Evolutionary conservation across 2,329 filamentous ascomycete species (phyloP).

Genomic region (Colletotrichum chrysophilum): DNA sequence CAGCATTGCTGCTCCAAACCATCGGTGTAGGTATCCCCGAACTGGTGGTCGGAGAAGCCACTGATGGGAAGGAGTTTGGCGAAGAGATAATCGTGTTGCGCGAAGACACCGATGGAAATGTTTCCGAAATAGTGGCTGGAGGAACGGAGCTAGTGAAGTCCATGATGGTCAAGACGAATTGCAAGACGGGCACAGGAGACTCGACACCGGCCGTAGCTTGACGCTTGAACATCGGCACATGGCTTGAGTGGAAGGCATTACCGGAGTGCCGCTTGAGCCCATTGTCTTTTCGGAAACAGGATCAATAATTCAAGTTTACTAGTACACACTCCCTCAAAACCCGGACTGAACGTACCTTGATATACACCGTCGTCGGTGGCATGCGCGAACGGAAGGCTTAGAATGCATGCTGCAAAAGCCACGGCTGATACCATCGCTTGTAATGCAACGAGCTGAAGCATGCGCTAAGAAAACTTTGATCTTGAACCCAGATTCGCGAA

Average conservation of each 20-base stretch:
- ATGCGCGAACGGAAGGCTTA: neutral
- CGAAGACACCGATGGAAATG: neutral
- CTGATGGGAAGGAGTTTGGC: no score
- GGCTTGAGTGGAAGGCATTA: neutral
- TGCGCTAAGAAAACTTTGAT: neutral
- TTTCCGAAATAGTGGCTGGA: neutral
- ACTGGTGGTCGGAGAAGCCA: neutral
- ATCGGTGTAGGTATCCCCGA: neutral
- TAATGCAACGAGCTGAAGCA: neutral
- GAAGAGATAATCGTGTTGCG: no score
- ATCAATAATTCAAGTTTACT: neutral
- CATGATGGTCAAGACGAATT: neutral
- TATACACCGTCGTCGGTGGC: neutral
- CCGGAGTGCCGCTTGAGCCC: neutral
- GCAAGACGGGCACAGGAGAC: neutral
- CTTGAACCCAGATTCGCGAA: neutral
- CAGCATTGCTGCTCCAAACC: neutral
- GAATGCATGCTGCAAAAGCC: neutral
- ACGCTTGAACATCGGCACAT: neutral
- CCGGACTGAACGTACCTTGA: neutral
- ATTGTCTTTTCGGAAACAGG: neutral
- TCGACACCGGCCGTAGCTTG: neutral
- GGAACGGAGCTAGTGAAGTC: neutral
- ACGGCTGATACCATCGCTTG: neutral
- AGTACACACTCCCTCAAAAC: accelerated